phyloP scores from a whole-genome alignment of 805 yeast genomes.

The Barnettozyma sp. region DNA sequence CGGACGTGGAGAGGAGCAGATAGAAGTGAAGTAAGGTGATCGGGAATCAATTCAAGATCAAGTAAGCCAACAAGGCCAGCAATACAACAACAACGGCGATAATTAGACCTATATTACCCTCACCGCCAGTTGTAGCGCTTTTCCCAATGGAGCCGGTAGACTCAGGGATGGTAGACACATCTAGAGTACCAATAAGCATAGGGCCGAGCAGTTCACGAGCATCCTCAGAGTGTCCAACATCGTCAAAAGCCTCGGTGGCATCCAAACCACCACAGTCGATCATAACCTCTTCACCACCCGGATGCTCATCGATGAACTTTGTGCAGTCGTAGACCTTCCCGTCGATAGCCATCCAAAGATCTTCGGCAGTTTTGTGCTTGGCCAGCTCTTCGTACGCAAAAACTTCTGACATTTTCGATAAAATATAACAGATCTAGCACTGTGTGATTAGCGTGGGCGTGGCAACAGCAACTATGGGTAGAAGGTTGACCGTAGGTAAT shows the following conservation, averaged over 20 bases:
- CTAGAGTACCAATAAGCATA: constrained; percentile 71
- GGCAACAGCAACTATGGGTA: too few species aligned
- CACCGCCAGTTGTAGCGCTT: constrained; percentile 24
- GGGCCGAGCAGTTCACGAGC: constrained; percentile 72
- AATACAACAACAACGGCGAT: constrained; percentile 18
- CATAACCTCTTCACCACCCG: constrained; percentile 85
- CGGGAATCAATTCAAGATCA: constrained; percentile 7
- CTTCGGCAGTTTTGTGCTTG: constrained; percentile 65
- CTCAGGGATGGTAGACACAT: constrained; percentile 46
- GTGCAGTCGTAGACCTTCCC: constrained; percentile 86
- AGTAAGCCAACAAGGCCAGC: constrained; percentile 20
- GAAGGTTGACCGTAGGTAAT: too few species aligned
- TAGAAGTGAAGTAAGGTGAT: not conserved
- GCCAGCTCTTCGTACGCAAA: constrained; percentile 64
- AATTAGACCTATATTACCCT: constrained; percentile 20
- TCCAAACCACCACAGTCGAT: constrained; percentile 78
- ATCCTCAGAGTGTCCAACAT: constrained; percentile 96
- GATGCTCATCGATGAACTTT: constrained; percentile 45
- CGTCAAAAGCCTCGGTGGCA: constrained; percentile 77
- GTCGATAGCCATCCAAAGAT: constrained; percentile 79
- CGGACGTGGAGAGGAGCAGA: too few species aligned
- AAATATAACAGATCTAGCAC: too few species aligned
- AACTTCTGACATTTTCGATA: constrained; percentile 41
- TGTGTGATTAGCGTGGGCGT: too few species aligned
- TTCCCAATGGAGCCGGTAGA: constrained; percentile 16